Conservation (phyloP, 805 yeast species). For the Nakazawaea ernobii region DNA sequence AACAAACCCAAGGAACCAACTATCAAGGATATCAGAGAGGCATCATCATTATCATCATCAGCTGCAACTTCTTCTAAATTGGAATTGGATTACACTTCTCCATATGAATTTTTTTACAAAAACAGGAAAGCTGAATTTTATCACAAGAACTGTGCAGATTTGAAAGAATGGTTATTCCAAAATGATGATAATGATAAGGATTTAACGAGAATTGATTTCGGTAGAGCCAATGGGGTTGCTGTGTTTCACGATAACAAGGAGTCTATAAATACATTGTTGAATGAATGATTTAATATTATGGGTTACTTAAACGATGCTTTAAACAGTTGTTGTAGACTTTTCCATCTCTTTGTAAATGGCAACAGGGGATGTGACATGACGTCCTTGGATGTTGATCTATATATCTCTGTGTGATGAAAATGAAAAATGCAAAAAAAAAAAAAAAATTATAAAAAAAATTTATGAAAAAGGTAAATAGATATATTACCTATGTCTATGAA, state of each 20-base stretch:
- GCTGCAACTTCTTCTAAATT: constrained; percentile 28
- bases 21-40: constrained; percentile 17
- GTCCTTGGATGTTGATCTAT: too few relatives aligned
- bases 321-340: too few relatives aligned
- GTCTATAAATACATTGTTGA: constrained; percentile 5
- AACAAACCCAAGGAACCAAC: constrained; percentile 3
- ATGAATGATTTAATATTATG: too few relatives aligned
- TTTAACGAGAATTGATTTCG: constrained; percentile 10
- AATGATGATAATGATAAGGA: constrained; percentile 3
- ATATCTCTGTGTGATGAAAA: neutral
- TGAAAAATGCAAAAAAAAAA: neutral
- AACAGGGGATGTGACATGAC: too few relatives aligned
- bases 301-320: too few relatives aligned
- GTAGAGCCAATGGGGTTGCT: constrained; percentile 11
- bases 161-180: neutral
- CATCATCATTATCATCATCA: constrained; percentile 10
- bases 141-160: neutral
- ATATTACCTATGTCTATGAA: too few relatives aligned
- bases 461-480: too few relatives aligned
- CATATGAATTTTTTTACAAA: constrained; percentile 21
- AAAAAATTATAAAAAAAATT: too few relatives aligned
- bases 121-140: constrained; percentile 20
- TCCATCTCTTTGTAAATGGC: too few relatives aligned
- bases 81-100: constrained; percentile 50
- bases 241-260: constrained; percentile 9